Evolutionary conservation across 2,329 filamentous ascomycete genomes (phyloP).

Genomic region (Diaporthe aspalathi): DNA sequence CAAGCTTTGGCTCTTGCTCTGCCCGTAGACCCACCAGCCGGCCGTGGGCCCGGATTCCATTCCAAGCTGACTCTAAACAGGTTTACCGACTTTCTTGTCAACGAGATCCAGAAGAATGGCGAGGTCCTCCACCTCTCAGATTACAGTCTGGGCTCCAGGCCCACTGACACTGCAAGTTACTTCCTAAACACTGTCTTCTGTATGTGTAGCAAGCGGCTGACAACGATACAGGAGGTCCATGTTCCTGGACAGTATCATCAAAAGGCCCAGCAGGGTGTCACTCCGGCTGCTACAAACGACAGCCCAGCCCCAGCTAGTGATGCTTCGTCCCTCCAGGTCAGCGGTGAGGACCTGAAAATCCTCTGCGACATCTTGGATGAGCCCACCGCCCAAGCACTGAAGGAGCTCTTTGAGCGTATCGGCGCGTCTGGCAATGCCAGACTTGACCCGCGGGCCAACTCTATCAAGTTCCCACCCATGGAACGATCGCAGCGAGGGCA

Average conservation of each 20-base stretch:
- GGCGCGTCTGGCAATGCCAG: constrained; percentile 44
- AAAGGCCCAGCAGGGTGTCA: constrained; percentile 43
- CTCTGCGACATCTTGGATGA: constrained; percentile 55
- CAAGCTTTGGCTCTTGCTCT: constrained; percentile 7
- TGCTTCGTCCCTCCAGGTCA: constrained; percentile 40
- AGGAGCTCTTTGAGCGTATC: constrained; percentile 55
- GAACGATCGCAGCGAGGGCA: constrained; percentile 58
- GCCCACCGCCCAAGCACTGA: constrained; percentile 53
- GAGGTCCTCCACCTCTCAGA: constrained; percentile 76
- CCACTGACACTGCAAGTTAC: constrained; percentile 29
- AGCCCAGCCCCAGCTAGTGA: constrained; percentile 10
- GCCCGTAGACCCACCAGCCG: neutral
- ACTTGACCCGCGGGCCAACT: constrained; percentile 45
- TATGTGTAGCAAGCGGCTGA: neutral
- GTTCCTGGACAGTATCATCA: constrained; percentile 27
- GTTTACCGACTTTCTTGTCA: constrained; percentile 93
- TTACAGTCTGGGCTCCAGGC: constrained; percentile 38
- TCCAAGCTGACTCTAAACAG: constrained; percentile 53
- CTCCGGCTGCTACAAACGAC: constrained; percentile 43
- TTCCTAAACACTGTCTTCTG: constrained; percentile 1
- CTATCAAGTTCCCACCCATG: constrained; percentile 54
- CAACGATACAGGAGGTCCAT: constrained; percentile 6
- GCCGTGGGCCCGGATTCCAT: neutral
- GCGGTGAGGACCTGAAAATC: constrained; percentile 48
- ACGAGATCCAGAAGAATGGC: constrained; percentile 84